Evolutionary conservation across 2,329 filamentous ascomycete genomes (phyloP).

Genomic region (Monosporascus ibericus): DNA sequence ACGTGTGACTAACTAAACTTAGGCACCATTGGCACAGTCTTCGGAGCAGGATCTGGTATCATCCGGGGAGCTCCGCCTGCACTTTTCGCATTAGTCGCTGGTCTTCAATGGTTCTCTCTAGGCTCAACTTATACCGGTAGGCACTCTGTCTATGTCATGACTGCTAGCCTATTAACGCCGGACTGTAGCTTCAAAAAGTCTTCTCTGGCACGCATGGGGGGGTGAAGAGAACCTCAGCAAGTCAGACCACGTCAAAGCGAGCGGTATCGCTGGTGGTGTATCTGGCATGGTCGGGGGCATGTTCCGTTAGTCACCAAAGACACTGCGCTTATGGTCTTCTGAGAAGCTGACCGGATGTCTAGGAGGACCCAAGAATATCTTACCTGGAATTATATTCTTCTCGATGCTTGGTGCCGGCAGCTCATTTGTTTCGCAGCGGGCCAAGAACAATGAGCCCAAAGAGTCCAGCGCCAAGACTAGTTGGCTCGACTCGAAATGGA

Average conservation of each 20-base stretch:
- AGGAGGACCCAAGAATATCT: constrained; percentile 48
- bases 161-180: constrained; percentile 6
- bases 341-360: constrained; percentile 5
- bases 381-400: constrained; percentile 46
- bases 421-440: constrained; percentile 17
- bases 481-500: constrained; percentile 60
- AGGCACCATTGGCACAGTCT: constrained; percentile 54
- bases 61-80: constrained; percentile 60
- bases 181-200: constrained; percentile 39
- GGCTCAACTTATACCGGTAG: constrained; percentile 72
- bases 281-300: constrained; percentile 57
- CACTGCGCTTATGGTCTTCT: neutral
- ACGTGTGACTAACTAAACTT: constrained; percentile 15
- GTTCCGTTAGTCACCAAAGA: constrained; percentile 36
- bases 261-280: constrained; percentile 63
- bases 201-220: constrained; percentile 42
- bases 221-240: constrained; percentile 46
- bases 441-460: constrained; percentile 6
- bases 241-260: constrained; percentile 59
- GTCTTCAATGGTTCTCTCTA: constrained; percentile 75
- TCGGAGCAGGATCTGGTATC: constrained; percentile 66
- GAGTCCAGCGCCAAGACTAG: constrained; percentile 13
- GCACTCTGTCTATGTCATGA: constrained; percentile 17
- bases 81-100: constrained; percentile 65
- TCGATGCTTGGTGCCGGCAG: constrained; percentile 35